Evolutionary conservation across 2,329 filamentous ascomycete species (phyloP).

Genomic region (Sporothrix phasma): DNA sequence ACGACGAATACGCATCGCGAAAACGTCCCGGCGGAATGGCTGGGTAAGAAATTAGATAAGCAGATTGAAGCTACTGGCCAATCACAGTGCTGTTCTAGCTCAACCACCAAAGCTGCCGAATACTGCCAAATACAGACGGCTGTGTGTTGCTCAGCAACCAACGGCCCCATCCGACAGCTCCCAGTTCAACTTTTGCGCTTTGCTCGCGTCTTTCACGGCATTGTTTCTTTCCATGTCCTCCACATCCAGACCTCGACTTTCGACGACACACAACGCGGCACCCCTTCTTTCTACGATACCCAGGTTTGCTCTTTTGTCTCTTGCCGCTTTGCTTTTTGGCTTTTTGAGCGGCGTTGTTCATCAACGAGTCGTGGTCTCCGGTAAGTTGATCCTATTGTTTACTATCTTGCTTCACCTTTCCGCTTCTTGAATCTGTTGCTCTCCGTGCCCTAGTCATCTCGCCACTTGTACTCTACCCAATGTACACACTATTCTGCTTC

Average conservation of each 20-base stretch:
- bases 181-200: neutral
- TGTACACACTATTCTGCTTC: neutral
- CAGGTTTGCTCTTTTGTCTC: conserved; percentile 2
- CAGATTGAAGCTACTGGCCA: neutral
- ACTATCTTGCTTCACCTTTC: neutral
- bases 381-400: neutral
- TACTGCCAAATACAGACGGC: conserved; percentile 1
- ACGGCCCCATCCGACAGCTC: neutral
- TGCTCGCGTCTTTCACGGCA: neutral
- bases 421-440: neutral
- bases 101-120: neutral
- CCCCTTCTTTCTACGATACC: conserved; percentile 1
- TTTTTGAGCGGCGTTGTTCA: conserved; percentile 4
- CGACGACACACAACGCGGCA: neutral
- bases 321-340: conserved; percentile 2
- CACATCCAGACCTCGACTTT: conserved; percentile 4
- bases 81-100: conserved; percentile 10
- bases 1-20: neutral
- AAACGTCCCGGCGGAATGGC: conserved; percentile 5
- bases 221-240: neutral
- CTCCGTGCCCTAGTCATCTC: neutral
- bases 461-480: neutral
- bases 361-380: neutral
- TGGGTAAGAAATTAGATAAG: conserved; percentile 7
- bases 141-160: conserved; percentile 16